These are phyloP conservation scores for Xenoacremonium recifei DNA, from an alignment of 2,329 filamentous ascomycete genomes.

Conservation along the genomic window DNA sequence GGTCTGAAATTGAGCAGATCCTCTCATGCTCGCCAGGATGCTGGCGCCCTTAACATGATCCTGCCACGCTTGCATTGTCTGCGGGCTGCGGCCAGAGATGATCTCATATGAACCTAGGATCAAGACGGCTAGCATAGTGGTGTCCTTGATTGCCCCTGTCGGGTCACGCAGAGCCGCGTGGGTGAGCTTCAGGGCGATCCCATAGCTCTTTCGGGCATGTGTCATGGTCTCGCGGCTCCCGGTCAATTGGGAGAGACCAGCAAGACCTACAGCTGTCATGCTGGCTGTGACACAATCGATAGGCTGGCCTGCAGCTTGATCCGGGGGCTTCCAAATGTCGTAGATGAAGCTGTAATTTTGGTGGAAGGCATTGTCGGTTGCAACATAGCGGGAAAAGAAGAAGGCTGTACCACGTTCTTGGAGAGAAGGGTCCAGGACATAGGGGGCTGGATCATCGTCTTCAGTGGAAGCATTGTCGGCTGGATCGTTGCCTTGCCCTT, in stretches of 20 bases:
- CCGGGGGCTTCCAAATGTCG: conserved; percentile 49
- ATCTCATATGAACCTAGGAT: conserved; percentile 56
- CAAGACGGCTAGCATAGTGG: conserved; percentile 52
- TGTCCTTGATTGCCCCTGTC: conserved; percentile 42
- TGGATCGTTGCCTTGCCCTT: conserved; percentile 8
- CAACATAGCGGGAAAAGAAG: conserved; percentile 52
- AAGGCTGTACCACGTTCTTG: conserved; percentile 46
- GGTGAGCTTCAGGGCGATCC: conserved; percentile 48
- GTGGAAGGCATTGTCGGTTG: conserved; percentile 43
- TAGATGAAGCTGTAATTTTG: conserved; percentile 54
- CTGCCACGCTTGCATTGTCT: conserved; percentile 51
- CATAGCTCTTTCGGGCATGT: conserved; percentile 50
- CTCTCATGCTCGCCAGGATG: conserved; percentile 48
- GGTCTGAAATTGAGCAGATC: conserved; percentile 44
- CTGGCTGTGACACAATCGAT: conserved; percentile 49
- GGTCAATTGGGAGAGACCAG: conserved; percentile 48
- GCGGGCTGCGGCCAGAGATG: conserved; percentile 44
- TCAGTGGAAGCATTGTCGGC: conserved; percentile 8
- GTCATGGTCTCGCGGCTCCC: conserved; percentile 41
- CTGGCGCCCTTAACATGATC: conserved; percentile 54
- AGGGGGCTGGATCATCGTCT: conserved; percentile 17
- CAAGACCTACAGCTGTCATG: conserved; percentile 55
- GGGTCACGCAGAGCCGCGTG: conserved; percentile 49
- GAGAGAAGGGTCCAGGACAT: conserved; percentile 20
- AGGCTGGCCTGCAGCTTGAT: conserved; percentile 28